Percentiles rank a stretch among this genome's conserved stretches.
phyloP scores from a whole-genome alignment of 441 rosid genomes.

The Adansonia grandidieri region DNA sequence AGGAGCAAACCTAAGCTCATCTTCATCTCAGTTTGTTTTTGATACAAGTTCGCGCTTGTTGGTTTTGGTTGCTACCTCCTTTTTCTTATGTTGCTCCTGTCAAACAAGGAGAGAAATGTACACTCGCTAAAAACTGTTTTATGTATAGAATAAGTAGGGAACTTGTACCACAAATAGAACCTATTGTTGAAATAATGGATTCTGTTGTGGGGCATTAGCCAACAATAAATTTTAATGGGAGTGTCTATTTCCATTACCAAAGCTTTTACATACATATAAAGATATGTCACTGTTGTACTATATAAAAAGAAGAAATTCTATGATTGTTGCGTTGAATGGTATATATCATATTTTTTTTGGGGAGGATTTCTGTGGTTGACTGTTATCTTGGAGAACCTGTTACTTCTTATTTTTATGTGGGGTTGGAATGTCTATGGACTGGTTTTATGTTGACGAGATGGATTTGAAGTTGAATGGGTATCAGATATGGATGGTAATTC shows the following conservation, averaged over 20 bases:
- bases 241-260: slow-evolving; percentile 56
- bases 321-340: slow-evolving; percentile 43
- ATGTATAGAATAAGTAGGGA: slow-evolving; percentile 54
- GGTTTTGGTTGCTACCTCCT: slow-evolving; percentile 60
- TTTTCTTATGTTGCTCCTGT: slow-evolving; percentile 50
- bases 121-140: slow-evolving; percentile 54
- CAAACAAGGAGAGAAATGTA: slow-evolving; percentile 67
- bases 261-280: slow-evolving; percentile 40
- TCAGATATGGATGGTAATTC: slow-evolving; percentile 36
- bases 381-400: slow-evolving; percentile 18
- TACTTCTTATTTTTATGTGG: slow-evolving; percentile 14
- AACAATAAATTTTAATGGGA: slow-evolving; percentile 46
- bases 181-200: slow-evolving; percentile 55
- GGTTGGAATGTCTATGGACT: slow-evolving; percentile 33
- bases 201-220: slow-evolving; percentile 55
- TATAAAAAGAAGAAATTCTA: slow-evolving; percentile 36
- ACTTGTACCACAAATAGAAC: slow-evolving; percentile 44
- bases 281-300: slow-evolving; percentile 59
- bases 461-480: slow-evolving; percentile 41
- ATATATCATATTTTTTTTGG: slow-evolving; percentile 43
- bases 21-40: slow-evolving; percentile 75
- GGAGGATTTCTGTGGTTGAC: slow-evolving; percentile 40
- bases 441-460: slow-evolving; percentile 37
- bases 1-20: slow-evolving; percentile 91
- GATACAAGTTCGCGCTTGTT: slow-evolving; percentile 75